Base-by-base conservation (phyloP, 305 asterid genomes). In the Solanum hybrid region DNA sequence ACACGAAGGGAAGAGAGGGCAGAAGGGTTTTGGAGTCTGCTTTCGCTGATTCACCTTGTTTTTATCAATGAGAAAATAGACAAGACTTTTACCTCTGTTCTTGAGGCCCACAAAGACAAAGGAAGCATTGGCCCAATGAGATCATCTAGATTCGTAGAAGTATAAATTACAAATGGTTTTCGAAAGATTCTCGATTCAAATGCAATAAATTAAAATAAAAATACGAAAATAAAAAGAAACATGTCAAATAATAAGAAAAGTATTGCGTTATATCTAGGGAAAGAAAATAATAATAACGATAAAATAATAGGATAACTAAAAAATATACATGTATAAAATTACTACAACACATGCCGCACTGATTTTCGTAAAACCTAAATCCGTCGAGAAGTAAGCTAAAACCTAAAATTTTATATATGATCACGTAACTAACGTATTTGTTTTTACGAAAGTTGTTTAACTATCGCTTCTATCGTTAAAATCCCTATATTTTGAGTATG, bases 261-360 rank as follows among this genome's bases (percentile, higher is more conserved):
- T 0, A 9, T 8, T 22, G 27, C 0, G 13, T 65, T 22, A 65
- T 65, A 22, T n/a, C 0, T 61, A 61, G 26, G 72, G 72, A 22
- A 61, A 61, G 5, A 61, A 61, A 61, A 61, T 7, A 61, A 65
- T 8, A 61, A 65, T 22, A 22, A 8, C 27, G 27, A 65, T 22
- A 3, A 65, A 65, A 65, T 22, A 22, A 65, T 65, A 65, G 3
- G 73, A 6, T 22, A 65, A 65, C 73, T 65, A 65, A 22, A 65
- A 4, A 61, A 65, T 0, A 8, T 65, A 22, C 6, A 22, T 65
- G 3, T 4, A 65, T 65, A 65, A 65, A 65, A 65, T 65, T 22
- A 65, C 27, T 22, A 65, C 0, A 2, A 65, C 0, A 65, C 0
- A 65, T 65, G 27, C 12, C 0, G 1, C 6, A 0, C 27, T 8